phyloP scores from a whole-genome alignment of 179 eudicot species.

The Nepenthes alata region DNA sequence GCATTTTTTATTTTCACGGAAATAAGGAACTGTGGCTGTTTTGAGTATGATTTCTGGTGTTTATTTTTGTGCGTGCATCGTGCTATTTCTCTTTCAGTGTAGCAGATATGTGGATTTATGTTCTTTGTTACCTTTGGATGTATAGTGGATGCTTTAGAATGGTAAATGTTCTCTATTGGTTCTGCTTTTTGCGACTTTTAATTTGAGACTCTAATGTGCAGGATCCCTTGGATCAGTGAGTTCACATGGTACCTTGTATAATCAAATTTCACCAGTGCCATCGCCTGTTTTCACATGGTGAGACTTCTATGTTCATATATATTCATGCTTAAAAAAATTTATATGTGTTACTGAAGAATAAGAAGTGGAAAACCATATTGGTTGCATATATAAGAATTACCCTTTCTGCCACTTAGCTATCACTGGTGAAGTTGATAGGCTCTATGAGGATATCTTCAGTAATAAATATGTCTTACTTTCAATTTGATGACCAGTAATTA shows the following conservation, averaged over 20 bases:
- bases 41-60: neutral
- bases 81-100: neutral
- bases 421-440: no score
- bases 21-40: no score
- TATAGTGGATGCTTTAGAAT: neutral
- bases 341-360: neutral
- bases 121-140: neutral
- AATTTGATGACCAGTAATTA: no score
- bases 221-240: conserved; percentile 93
- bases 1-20: no score
- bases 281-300: conserved; percentile 60
- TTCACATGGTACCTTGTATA: conserved; percentile 72
- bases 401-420: no score
- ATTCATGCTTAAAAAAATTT: neutral
- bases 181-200: conserved; percentile 8
- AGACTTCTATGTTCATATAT: conserved; percentile 11
- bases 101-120: neutral
- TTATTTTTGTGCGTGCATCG: neutral
- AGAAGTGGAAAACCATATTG: neutral
- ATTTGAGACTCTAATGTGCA: conserved; percentile 13
- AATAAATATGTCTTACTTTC: no score
- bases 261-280: conserved; percentile 26
- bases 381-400: no score
- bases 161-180: neutral
- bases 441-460: no score